Base-by-base conservation (phyloP, 495 filamentous ascomycete species). In the Penicillium silybi region DNA sequence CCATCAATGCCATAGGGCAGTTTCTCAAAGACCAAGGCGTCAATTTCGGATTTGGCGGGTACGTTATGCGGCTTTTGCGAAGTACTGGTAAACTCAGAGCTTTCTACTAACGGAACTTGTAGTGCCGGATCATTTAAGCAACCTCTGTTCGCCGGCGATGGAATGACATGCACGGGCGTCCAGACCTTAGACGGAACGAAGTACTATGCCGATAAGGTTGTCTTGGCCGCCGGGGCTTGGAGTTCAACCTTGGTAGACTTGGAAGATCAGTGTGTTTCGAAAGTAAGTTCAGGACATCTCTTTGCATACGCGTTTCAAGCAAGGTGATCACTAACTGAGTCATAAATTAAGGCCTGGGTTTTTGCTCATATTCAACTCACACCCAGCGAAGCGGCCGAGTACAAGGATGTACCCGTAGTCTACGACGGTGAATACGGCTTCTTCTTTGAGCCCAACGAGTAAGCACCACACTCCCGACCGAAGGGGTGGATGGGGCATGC, bases 391-490 rank as follows among this genome's bases (percentile, higher is more conserved):
- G 58, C 64, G 0, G 51, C 61, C 15, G n/a, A 67, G 2, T 80
- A 75, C 56, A 73, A 69, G 42, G 59, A 74, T 44, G 56, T 73
- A 1, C 76, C 77, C 1, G 75, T 81, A 0, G 58, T 80, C 5
- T 80, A 74, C 51, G 73, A 78, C 41, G 68, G 71, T 20, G 74
- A 81, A 45, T 65, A 67, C 22, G 78, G 77, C 2, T 80, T 81
- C 57, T 80, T 81, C 58, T 79, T 81, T 55, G 78, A 81, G 54
- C 74, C 78, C 2, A 71, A 77, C 32, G 67, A 65, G 46, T 76
- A 66, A 50, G 53, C 22, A 16, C 23, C 22, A 2, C 1, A n/a
- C 20, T 13, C 15, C 10, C 17, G 2, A n/a, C 7, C 19, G 16
- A 26, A n/a, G n/a, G n/a, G n/a, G 18, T 27, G 6, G 3, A 17